A percentile compares a stretch with the other conserved stretches of the same genome.
These are phyloP conservation scores for Thyridium curvatum DNA, from an alignment of 2,329 filamentous ascomycete species.

Conservation along the genomic window DNA sequence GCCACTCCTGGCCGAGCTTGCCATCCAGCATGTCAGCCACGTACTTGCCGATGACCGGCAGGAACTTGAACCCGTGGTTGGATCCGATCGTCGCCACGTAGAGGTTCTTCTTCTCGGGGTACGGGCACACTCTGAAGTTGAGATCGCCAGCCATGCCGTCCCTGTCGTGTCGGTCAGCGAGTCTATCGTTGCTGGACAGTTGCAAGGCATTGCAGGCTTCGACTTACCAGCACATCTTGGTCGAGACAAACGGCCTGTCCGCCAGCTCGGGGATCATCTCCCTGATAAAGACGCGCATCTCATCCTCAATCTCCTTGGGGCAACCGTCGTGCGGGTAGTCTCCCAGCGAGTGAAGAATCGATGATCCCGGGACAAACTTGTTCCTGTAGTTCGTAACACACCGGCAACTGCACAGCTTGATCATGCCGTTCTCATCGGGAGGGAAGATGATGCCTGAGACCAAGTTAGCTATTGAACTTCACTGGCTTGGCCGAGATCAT, in stretches of 20 bases:
- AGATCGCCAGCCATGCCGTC: slow-evolving; percentile 21
- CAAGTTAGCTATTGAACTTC: neutral
- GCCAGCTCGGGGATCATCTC: slow-evolving; percentile 43
- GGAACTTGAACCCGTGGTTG: slow-evolving; percentile 43
- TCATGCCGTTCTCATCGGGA: slow-evolving; percentile 36
- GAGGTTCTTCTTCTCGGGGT: slow-evolving; percentile 19
- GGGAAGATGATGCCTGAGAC: slow-evolving; percentile 45
- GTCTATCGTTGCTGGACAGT: too few species aligned
- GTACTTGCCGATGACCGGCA: slow-evolving; percentile 41
- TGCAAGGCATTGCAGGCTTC: neutral
- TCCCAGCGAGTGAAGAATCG: slow-evolving; percentile 11
- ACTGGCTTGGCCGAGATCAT: too few species aligned
- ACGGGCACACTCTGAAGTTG: slow-evolving; percentile 15
- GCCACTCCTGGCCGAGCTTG: slow-evolving; percentile 29
- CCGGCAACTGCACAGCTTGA: slow-evolving; percentile 49
- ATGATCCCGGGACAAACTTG: slow-evolving; percentile 8
- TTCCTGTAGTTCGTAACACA: slow-evolving; percentile 42
- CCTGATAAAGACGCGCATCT: slow-evolving; percentile 41
- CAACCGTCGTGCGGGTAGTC: slow-evolving; percentile 26
- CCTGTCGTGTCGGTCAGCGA: slow-evolving; percentile 8
- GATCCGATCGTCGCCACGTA: slow-evolving; percentile 42
- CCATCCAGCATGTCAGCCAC: slow-evolving; percentile 38
- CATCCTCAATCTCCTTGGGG: slow-evolving; percentile 44
- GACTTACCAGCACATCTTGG: slow-evolving; percentile 49
- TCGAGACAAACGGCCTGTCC: slow-evolving; percentile 39